Percentiles rank a stretch among this genome's conserved stretches.
These are phyloP conservation scores for Citrus sp. DNA, from an alignment of 345 rosid species.

Conservation along the genomic window DNA sequence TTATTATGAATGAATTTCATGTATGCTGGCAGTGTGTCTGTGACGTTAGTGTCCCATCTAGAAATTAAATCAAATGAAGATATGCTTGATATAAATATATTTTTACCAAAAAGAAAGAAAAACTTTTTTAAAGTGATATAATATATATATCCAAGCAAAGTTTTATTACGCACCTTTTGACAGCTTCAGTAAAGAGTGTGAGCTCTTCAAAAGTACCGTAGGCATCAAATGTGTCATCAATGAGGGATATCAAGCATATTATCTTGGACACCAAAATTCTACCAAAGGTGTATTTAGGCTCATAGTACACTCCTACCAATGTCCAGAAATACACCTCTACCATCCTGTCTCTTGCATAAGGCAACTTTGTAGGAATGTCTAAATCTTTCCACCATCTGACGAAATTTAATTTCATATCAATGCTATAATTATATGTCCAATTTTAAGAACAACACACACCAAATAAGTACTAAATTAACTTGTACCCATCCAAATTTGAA, in stretches of 20 bases:
- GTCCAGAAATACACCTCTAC: neutral
- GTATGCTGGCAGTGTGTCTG: neutral
- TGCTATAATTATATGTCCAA: too few relatives aligned
- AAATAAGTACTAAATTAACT: too few relatives aligned
- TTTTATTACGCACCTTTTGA: neutral
- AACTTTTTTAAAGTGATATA: too few relatives aligned
- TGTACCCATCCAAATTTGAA: too few relatives aligned
- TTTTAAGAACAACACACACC: too few relatives aligned
- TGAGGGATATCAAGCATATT: too few relatives aligned
- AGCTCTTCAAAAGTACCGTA: neutral
- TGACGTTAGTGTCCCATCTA: neutral
- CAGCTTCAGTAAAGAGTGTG: neutral
- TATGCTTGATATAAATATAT: too few relatives aligned
- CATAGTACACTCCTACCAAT: neutral
- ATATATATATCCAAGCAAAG: neutral
- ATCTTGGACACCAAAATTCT: too few relatives aligned
- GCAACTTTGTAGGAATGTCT: neutral
- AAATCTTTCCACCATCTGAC: too few relatives aligned
- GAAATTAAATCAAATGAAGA: neutral
- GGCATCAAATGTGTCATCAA: neutral
- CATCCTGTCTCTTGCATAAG: neutral
- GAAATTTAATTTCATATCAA: too few relatives aligned
- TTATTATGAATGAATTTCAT: neutral
- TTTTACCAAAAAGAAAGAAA: too few relatives aligned
- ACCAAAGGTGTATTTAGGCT: neutral